Evolutionary conservation across 1,284 basidiomycete genomes (phyloP), one percentile per base, ranked within the genome.

Genomic region (Entoloma clypeatum): DNA sequence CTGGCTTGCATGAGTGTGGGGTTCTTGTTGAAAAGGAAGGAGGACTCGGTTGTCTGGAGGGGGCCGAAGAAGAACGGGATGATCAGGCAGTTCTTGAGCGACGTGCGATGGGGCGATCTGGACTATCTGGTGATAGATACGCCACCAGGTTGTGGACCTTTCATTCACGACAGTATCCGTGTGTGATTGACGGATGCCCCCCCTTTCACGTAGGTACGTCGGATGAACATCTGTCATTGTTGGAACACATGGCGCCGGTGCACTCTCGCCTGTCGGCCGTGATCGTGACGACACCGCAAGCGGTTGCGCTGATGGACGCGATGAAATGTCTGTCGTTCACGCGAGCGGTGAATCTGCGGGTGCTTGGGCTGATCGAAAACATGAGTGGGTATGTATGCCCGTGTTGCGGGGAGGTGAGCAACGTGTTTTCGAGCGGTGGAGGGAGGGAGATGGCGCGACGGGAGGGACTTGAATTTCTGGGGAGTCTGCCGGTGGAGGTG

Each of bases 31-130:
- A 89, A 90, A 64, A 85, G 83, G 56, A 85, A 84, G 56, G 88
- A 88, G 38, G 94, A 97, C 59, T 89, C 86, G 10, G 92, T 99
- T 25, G 91, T 99, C 0, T 99, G 96, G 96, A 71, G 96, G 52
- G 96, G 96, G 0, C 96, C 96, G 24, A 99, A 99, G 77, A 99
- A 99, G 77, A 97, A 97, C 57, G 96, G 92, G 34, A 99, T 99
- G 96, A 98, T 99, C 56, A 74, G 93, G 55, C 96, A 99, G 69
- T 99, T 99, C 60, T 65, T 99, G 59, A 84, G 83, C 53, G 94
- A 99, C 57, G 96, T 99, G 8, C 69, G 92, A 47, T 99, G 96
- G 96, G 95, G 93, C 36, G 84, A 92, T 32, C 69, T 98, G 46
- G 96, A 99, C 66, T 99, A 94, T 68, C 71, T 99, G 36, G 81